Conservation (phyloP, 2,329 filamentous ascomycete species). For the Fusarium irregulare region DNA sequence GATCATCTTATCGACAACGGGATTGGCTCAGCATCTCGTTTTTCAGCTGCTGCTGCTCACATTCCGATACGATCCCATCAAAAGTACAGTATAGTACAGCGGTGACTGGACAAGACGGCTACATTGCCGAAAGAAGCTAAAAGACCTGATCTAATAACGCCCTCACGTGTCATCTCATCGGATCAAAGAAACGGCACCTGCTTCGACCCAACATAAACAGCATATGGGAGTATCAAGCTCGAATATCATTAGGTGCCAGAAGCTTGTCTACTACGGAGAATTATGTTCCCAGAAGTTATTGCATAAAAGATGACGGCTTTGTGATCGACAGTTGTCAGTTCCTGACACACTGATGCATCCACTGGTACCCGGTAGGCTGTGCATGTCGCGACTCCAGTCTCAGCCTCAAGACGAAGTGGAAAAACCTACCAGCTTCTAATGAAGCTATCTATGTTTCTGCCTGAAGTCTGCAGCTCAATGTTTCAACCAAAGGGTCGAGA, state of each 20-base stretch:
- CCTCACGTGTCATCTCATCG: neutral
- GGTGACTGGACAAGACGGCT: constrained; percentile 17
- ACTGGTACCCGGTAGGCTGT: constrained; percentile 30
- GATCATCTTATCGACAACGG: constrained; percentile 17
- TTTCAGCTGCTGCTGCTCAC: constrained; percentile 20
- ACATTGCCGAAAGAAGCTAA: neutral
- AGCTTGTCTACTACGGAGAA: neutral
- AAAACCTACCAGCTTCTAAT: constrained; percentile 36
- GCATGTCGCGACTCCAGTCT: constrained; percentile 35
- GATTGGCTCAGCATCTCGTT: constrained; percentile 23
- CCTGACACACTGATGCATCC: constrained; percentile 27
- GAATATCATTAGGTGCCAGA: neutral
- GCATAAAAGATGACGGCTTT: constrained; percentile 3
- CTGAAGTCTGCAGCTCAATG: constrained; percentile 11
- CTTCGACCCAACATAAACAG: neutral
- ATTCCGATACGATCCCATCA: constrained; percentile 11
- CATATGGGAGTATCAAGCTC: neutral
- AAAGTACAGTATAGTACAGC: constrained; percentile 6
- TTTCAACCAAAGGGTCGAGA: constrained; percentile 20
- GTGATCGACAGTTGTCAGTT: constrained; percentile 23
- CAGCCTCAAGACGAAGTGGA: constrained; percentile 46
- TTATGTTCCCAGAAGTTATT: neutral
- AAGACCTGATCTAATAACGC: neutral
- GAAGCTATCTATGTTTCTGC: constrained; percentile 19
- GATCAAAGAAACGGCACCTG: neutral